phyloP scores from a whole-genome alignment of 108 stramenopile genomes.

The Nannochloropsis gaditana region DNA sequence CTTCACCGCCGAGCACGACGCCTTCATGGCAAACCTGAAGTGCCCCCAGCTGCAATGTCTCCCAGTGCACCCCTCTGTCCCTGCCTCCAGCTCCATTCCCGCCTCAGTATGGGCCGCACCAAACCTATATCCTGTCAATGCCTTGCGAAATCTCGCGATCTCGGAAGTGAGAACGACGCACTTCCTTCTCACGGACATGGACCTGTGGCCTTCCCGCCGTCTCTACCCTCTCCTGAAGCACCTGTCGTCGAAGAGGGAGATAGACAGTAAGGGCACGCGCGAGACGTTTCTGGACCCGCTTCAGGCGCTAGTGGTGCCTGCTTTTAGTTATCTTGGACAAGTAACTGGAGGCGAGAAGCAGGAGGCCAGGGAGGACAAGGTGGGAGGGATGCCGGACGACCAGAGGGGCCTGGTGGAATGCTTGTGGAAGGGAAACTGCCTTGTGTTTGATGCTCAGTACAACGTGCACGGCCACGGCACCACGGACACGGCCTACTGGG shows the following conservation, averaged over 20 bases:
- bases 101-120: slow-evolving; percentile 14
- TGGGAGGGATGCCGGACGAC: background rate
- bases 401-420: background rate
- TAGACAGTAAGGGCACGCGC: slow-evolving; percentile 23
- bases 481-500: slow-evolving; percentile 8
- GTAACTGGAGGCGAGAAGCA: slow-evolving; percentile 17
- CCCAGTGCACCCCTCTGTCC: background rate
- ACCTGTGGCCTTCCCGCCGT: slow-evolving; percentile 70
- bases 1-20: slow-evolving; percentile 33
- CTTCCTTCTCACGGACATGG: slow-evolving; percentile 75
- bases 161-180: slow-evolving; percentile 67
- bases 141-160: slow-evolving; percentile 72
- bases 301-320: background rate
- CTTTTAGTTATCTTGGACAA: background rate
- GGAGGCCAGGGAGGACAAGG: background rate
- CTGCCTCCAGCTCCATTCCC: background rate
- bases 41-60: too few species aligned
- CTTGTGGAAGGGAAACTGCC: background rate
- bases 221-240: slow-evolving; percentile 47
- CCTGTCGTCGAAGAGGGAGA: slow-evolving; percentile 27
- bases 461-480: background rate
- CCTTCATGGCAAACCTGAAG: slow-evolving; percentile 26
- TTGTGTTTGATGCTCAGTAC: slow-evolving; percentile 4
- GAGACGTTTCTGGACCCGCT: background rate
- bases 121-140: slow-evolving; percentile 78